Conservation (phyloP, 441 rosid species). For the Corymbia citriodora region DNA sequence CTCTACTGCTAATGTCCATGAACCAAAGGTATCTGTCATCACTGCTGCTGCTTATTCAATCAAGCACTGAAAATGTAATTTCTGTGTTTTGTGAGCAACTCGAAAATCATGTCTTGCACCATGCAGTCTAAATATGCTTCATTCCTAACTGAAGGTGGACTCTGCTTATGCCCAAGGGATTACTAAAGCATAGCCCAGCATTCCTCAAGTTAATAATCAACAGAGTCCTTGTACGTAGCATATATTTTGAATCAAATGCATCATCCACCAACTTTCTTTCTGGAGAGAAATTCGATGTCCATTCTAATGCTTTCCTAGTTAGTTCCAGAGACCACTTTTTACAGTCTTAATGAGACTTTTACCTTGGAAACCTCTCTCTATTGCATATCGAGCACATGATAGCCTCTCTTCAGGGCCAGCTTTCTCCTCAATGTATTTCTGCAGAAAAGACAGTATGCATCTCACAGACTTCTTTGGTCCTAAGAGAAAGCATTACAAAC, state of each 20-base stretch:
- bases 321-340: not conserved
- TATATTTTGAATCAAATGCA: not conserved
- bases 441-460: not conserved
- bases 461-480: not conserved
- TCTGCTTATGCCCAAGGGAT: not conserved
- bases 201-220: not conserved
- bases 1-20: not conserved
- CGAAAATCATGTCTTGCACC: not conserved
- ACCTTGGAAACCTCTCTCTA: conserved; percentile 45
- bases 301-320: not conserved
- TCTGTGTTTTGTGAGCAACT: not conserved
- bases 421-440: conserved; percentile 38
- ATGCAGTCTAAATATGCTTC: not conserved
- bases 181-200: not conserved
- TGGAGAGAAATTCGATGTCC: not conserved
- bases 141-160: not conserved
- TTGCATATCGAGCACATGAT: conserved; percentile 20
- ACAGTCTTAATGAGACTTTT: not conserved
- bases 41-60: not conserved
- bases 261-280: not conserved
- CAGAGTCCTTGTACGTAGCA: not conserved
- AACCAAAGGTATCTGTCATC: not conserved
- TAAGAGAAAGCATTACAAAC: not conserved
- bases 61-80: not conserved
- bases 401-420: conserved; percentile 25